Evolutionary conservation across 306 rosid genomes (phyloP).

Genomic region (Begonia fuchsioides): DNA sequence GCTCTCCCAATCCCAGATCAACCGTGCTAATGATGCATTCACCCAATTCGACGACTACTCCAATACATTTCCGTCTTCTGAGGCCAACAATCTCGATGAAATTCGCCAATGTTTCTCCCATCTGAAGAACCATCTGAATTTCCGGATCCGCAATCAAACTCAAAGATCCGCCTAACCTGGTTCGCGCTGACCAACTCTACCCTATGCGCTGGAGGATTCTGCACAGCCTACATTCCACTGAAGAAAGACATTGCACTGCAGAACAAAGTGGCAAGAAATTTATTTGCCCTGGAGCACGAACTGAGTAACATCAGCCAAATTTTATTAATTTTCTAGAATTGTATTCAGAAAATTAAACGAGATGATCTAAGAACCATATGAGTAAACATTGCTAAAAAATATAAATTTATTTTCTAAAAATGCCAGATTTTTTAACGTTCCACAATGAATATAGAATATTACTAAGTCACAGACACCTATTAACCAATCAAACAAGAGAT

Average conservation of each 20-base stretch:
- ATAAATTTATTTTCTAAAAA: too few relatives aligned
- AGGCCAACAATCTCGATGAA: conserved; percentile 14
- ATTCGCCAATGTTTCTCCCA: conserved; percentile 27
- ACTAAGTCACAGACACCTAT: too few relatives aligned
- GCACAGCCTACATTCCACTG: conserved; percentile 14
- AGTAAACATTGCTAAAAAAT: too few relatives aligned
- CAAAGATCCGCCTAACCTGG: conserved; percentile 28
- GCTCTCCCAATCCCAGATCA: conserved; percentile 30
- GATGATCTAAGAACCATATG: too few relatives aligned
- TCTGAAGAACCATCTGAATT: conserved; percentile 30
- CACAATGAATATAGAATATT: too few relatives aligned
- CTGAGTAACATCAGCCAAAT: too few relatives aligned
- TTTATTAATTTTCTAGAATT: too few relatives aligned
- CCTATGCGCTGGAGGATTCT: too few relatives aligned
- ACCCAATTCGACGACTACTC: conserved; percentile 16
- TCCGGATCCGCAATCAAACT: conserved; percentile 27
- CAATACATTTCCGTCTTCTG: conserved; percentile 41
- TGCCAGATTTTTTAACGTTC: too few relatives aligned
- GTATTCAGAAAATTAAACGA: too few relatives aligned
- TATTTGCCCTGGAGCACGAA: conserved; percentile 23
- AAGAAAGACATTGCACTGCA: conserved; percentile 29
- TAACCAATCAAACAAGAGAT: too few relatives aligned
- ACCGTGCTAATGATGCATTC: conserved; percentile 30
- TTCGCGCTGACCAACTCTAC: conserved; percentile 7
- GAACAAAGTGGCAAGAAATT: conserved; percentile 40